Base-by-base conservation (phyloP, 2,329 filamentous ascomycete genomes). In the Clarireedia monteithiana region DNA sequence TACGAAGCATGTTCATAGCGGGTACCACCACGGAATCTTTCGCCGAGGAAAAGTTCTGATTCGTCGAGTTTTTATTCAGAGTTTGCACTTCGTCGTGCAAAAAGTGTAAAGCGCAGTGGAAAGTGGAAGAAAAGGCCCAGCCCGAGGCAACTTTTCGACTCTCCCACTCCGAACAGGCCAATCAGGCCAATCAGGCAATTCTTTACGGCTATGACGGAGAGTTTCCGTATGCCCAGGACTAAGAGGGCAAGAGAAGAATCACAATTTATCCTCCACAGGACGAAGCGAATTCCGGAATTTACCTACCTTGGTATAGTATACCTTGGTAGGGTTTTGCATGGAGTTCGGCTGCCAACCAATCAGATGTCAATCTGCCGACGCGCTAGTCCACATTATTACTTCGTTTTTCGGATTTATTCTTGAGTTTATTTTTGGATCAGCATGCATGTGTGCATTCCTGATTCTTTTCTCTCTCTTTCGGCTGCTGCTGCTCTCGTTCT, bases 361-460 rank as follows among this genome's bases (percentile, higher is more conserved):
- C 20, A 42, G n/a, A 20, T 5, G 20, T 9, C n/a, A 36, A 26
- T 44, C 27, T 20, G 23, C 36, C 30, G 20, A 20, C 20, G 20
- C 10, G 30, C 30, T 34, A 34, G 30, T 12, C 10, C 30, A 12
- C 30, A 9, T 4, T 9, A 23, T 53, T 51, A 27, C 20, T 38
- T 27, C 14, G 27, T 34, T 23, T 38, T 53, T 30, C 20, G 14
- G 38, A 7, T 14, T 20, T 20, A 20, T 20, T 20, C 20, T 20
- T 20, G 20, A 1, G 10, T 38, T 44, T 55, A 55, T 55, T 55
- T 55, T 55, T 50, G 40, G 47, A 55, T 38, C 38, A 46, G 45
- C n/a, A 27, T 50, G 53, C 53, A 55, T 55, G 44, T 12, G 36
- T 9, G 26, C 23, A 15, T 27, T 47, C 26, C 44, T 47, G 12